Evolutionary conservation across 2,329 filamentous ascomycete genomes (phyloP).

Genomic region (Myriosclerotinia duriaeana): DNA sequence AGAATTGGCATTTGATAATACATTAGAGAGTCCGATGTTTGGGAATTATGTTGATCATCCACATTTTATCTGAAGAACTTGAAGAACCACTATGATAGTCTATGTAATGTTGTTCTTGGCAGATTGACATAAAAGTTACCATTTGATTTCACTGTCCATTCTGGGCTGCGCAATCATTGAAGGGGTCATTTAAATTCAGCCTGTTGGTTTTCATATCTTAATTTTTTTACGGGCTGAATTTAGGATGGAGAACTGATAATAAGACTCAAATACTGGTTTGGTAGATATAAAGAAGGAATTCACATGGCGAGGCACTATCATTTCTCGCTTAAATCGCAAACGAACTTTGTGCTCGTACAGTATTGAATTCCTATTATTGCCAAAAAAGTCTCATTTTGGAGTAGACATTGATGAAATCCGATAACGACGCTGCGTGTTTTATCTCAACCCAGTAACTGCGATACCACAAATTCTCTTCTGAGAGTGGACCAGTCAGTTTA

Average conservation of each 20-base stretch:
- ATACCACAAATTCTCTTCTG: too few relatives aligned
- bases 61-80: too few relatives aligned
- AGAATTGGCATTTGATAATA: too few relatives aligned
- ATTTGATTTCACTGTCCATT: background rate
- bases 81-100: too few relatives aligned
- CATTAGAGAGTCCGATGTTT: too few relatives aligned
- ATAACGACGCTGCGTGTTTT: background rate
- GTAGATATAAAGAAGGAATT: background rate
- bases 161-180: background rate
- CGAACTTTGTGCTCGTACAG: background rate
- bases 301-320: background rate
- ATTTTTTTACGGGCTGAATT: too few relatives aligned
- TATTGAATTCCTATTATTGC: background rate
- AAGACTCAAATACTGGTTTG: background rate
- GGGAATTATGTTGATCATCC: too few relatives aligned
- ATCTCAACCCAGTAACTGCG: background rate
- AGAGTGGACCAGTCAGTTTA: background rate
- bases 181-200: too few relatives aligned
- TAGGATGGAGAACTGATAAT: too few relatives aligned
- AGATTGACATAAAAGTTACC: background rate
- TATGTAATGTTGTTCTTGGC: too few relatives aligned
- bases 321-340: background rate
- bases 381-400: too few relatives aligned
- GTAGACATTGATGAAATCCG: background rate
- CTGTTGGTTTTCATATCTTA: too few relatives aligned